Evolutionary conservation across 129 eudicot genomes (phyloP), one percentile per base, ranked within the genome.

Genomic region (Deinandra increscens): DNA sequence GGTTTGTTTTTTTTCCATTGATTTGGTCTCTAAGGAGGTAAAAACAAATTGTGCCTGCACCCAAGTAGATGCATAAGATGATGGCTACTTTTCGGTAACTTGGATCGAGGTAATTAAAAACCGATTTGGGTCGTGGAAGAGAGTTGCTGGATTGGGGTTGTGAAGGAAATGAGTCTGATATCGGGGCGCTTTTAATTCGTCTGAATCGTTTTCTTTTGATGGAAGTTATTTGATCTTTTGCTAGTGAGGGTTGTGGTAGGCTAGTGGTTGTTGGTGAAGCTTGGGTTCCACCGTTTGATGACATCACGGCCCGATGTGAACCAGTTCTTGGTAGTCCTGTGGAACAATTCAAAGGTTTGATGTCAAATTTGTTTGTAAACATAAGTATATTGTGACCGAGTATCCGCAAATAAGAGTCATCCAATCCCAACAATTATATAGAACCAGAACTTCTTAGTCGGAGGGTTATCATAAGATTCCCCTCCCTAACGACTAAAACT

Each of bases 131-230:
- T 4, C 37, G 69, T 17, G 76, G 77, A 64, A 68, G 70, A 12
- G 69, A 1, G 59, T 29, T 15, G 34, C 71, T 38, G 13, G 59
- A 70, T 33, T 78, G 41, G 42, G 81, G 26, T 53, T 78, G 81
- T 48, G 83, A 79, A 19, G 82, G 84, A 22, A 61, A 56, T 14
- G 75, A 80, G 31, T 84, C 88, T 53, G 84, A 60, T 14, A 54
- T 60, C 3, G 98, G 98, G 56, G 91, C 95, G 45, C 98, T 92
- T 79, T 79, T 92, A 50, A 82, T 49, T 2, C 87, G 89, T 34
- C 91, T 80, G 29, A 78, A 83, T 83, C 88, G 81, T 75, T 81
- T 87, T 69, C 84, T 86, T 45, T 80, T 89, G 15, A 81, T 59
- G 53, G 26, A 59, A 67, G 55, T 31, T 18, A 65, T 79, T 60